Percentiles rank a stretch among this genome's conserved stretches.
These are phyloP conservation scores for Lycium barbarum DNA, from an alignment of 257 asterid species.

Conservation along the genomic window DNA sequence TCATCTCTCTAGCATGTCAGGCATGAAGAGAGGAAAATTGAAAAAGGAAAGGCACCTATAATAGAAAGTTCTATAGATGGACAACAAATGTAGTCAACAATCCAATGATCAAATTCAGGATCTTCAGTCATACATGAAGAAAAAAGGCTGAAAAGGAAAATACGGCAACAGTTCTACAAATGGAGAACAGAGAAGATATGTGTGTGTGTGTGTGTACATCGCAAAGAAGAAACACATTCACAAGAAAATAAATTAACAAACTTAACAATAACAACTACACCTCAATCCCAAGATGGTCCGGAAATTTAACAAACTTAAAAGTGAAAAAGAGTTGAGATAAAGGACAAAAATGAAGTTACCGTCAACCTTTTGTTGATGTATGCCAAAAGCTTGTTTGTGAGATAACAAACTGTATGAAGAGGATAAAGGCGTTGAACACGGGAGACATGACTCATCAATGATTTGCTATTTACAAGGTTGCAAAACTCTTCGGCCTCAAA, in stretches of 20 bases:
- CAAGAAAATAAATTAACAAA: not conserved
- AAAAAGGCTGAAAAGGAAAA: not conserved
- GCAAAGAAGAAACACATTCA: not conserved
- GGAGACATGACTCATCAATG: slow-evolving; percentile 66
- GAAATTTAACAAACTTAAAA: not conserved
- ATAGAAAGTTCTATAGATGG: not conserved
- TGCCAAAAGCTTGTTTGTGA: slow-evolving; percentile 81
- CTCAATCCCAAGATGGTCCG: not conserved
- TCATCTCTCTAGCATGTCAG: slow-evolving; percentile 7
- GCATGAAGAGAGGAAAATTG: not conserved
- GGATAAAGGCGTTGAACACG: slow-evolving; percentile 71
- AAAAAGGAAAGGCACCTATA: not conserved
- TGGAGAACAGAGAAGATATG: not conserved
- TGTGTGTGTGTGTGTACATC: not conserved
- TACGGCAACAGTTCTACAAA: not conserved
- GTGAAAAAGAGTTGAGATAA: slow-evolving; percentile 23
- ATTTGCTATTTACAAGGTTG: slow-evolving; percentile 57
- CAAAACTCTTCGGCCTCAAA: slow-evolving; percentile 94
- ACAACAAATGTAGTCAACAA: not conserved
- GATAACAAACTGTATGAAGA: slow-evolving; percentile 75
- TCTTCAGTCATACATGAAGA: not conserved
- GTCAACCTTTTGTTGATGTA: slow-evolving; percentile 80
- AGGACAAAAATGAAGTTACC: slow-evolving; percentile 29
- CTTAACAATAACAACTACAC: slow-evolving; percentile 1
- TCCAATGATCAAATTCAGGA: slow-evolving; percentile 1